Conservation (phyloP, 805 yeast species). For the Nakazawaea ambrosiae region DNA sequence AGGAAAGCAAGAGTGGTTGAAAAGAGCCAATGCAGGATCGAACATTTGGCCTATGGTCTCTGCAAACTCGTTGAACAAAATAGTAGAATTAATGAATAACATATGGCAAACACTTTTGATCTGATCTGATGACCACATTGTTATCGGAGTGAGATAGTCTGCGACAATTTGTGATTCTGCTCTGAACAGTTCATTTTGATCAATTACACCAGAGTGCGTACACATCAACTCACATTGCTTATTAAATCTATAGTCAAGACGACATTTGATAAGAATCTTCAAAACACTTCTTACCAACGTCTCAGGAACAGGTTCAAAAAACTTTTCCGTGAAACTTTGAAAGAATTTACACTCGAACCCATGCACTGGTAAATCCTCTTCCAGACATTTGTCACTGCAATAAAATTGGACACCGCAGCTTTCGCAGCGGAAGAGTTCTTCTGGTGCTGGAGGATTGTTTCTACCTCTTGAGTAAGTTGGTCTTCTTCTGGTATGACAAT, state of each 20-base stretch:
- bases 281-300: neutral
- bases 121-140: neutral
- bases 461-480: too few species aligned
- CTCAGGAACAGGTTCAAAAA: too few species aligned
- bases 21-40: conserved; percentile 29
- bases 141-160: neutral
- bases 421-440: too few species aligned
- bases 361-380: too few species aligned
- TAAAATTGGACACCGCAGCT: conserved; percentile 14
- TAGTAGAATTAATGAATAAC: conserved; percentile 24
- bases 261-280: neutral
- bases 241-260: neutral
- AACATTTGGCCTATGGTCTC: conserved; percentile 27
- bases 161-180: neutral
- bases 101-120: conserved; percentile 5
- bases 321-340: too few species aligned
- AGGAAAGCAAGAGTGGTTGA: conserved; percentile 35
- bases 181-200: neutral
- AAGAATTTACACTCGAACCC: neutral
- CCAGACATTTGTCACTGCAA: conserved; percentile 14
- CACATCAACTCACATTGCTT: conserved; percentile 1
- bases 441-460: too few species aligned
- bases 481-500: too few species aligned
- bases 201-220: neutral
- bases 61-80: conserved; percentile 18